These are phyloP conservation scores for Yamadazyma songkhlaensis DNA, from an alignment of 1,139 yeast species.

Conservation along the genomic window DNA sequence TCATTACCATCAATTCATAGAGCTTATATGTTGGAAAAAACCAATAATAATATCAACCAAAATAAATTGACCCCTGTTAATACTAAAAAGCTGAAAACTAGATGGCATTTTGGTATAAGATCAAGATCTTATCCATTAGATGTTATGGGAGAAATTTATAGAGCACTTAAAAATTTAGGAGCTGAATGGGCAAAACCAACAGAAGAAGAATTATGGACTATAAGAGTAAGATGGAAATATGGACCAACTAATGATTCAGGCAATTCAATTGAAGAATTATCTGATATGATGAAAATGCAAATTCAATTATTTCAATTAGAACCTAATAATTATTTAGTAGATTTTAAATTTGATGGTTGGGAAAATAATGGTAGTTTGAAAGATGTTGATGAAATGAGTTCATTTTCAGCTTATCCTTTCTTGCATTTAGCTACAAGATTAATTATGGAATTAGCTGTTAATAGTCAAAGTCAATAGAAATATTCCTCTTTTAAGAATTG, in stretches of 20 bases:
- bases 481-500: too few relatives aligned
- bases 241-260: slow-evolving; percentile 41
- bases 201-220: slow-evolving; percentile 94
- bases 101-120: slow-evolving; percentile 99
- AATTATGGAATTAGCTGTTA: slow-evolving; percentile 96
- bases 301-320: slow-evolving; percentile 94
- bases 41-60: slow-evolving; percentile 22
- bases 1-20: slow-evolving; percentile 93
- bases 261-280: slow-evolving; percentile 13
- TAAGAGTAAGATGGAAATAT: slow-evolving; percentile 93
- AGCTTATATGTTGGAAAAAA: slow-evolving; percentile 79
- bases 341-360: slow-evolving; percentile 98
- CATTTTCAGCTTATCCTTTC: slow-evolving; percentile 93
- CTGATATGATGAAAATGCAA: slow-evolving; percentile 84
- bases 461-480: slow-evolving; percentile 29
- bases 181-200: slow-evolving; percentile 98
- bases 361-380: slow-evolving; percentile 40
- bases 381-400: slow-evolving; percentile 69
- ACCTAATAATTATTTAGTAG: slow-evolving; percentile 93
- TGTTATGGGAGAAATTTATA: slow-evolving; percentile 97
- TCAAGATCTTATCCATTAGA: slow-evolving; percentile 95
- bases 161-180: slow-evolving; percentile 89
- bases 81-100: slow-evolving; percentile 82
- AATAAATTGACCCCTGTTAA: slow-evolving; percentile 70
- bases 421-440: slow-evolving; percentile 87